Conservation (phyloP, 306 rosid species). For the Macrotyloma uniflorum region DNA sequence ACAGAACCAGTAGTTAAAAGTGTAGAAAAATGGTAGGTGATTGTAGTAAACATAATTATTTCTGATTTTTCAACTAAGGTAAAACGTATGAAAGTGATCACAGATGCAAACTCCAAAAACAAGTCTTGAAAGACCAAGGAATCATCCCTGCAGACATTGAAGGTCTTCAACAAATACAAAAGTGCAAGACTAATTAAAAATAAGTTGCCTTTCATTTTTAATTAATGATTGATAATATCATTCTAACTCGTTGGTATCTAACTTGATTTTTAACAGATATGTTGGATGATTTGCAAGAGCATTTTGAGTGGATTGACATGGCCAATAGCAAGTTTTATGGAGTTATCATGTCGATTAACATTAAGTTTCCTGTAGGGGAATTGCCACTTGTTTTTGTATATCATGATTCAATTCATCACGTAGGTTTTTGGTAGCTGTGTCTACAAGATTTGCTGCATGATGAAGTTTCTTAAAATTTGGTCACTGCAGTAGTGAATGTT, state of each 20-base stretch:
- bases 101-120: conserved; percentile 86
- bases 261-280: conserved; percentile 50
- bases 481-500: background rate
- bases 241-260: background rate
- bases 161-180: conserved; percentile 48
- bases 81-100: conserved; percentile 94
- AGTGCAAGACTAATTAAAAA: background rate
- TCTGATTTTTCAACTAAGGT: no score
- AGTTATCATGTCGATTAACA: background rate
- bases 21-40: no score
- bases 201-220: background rate
- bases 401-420: background rate
- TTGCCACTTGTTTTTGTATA: background rate
- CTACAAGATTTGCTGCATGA: no score
- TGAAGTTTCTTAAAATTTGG: background rate
- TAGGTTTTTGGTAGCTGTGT: background rate
- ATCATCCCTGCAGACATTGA: conserved; percentile 72
- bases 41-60: no score
- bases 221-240: background rate
- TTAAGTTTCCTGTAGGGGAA: background rate
- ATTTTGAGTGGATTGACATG: conserved; percentile 92
- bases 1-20: no score
- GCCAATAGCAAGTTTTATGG: conserved; percentile 71
- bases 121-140: conserved; percentile 86
- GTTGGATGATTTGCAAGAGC: conserved; percentile 95